These are phyloP conservation scores for Boletus reticuloceps DNA, from an alignment of 768 basidiomycete species.

Conservation along the genomic window DNA sequence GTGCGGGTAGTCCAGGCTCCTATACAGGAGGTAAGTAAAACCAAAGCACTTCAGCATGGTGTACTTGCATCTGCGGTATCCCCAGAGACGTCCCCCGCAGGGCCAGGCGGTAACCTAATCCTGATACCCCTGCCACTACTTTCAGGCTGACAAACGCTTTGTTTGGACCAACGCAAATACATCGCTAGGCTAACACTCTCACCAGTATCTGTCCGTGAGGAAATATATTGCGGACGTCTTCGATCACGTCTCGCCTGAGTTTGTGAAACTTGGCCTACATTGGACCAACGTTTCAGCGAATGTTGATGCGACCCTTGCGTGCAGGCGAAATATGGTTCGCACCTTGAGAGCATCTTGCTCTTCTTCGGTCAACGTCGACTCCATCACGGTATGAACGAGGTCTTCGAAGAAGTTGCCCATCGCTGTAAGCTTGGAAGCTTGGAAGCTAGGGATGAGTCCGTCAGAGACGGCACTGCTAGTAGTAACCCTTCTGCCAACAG, in stretches of 20 bases:
- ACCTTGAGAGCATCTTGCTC: slow-evolving; percentile 28
- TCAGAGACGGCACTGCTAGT: background rate
- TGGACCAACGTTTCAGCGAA: background rate
- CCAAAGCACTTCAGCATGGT: background rate
- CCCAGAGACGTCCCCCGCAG: background rate
- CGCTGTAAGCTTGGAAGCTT: background rate
- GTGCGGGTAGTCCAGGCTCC: slow-evolving; percentile 11
- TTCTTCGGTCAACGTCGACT: slow-evolving; percentile 19
- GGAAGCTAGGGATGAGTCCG: background rate
- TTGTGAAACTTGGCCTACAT: slow-evolving; percentile 30
- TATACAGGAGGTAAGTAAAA: slow-evolving; percentile 1
- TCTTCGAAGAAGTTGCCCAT: slow-evolving; percentile 34
- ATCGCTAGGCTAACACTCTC: background rate
- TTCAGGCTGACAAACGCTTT: slow-evolving; percentile 14
- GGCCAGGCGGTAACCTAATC: slow-evolving; percentile 19
- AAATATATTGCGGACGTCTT: slow-evolving; percentile 26
- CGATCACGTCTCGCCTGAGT: slow-evolving; percentile 27
- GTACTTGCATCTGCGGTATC: slow-evolving; percentile 10
- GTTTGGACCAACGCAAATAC: background rate
- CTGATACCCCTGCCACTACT: slow-evolving; percentile 23
- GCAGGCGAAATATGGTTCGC: background rate
- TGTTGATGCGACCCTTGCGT: no score
- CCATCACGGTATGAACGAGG: slow-evolving; percentile 20
- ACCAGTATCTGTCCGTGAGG: slow-evolving; percentile 31
- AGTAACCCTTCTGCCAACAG: background rate